Evolutionary conservation across 2,329 filamentous ascomycete species (phyloP).

Genomic region (Arthrinium puccinioides): DNA sequence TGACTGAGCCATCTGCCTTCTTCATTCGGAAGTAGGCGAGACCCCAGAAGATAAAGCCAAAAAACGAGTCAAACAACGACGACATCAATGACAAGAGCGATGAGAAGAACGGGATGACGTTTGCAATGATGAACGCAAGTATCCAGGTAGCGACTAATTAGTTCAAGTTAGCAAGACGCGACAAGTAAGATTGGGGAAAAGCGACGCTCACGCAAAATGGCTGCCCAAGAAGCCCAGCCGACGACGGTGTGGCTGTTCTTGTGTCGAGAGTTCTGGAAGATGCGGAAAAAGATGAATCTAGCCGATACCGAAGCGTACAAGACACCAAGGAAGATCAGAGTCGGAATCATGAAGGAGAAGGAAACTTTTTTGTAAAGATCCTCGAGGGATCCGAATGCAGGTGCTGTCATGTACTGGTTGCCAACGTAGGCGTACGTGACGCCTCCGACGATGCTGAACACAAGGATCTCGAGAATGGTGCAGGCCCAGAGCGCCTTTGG

Average conservation of each 20-base stretch:
- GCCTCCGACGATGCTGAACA: slow-evolving; percentile 76
- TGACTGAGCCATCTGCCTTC: slow-evolving; percentile 49
- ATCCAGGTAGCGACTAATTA: slow-evolving; percentile 62
- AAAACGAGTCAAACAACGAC: slow-evolving; percentile 88
- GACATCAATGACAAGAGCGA: slow-evolving; percentile 70
- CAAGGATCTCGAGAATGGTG: slow-evolving; percentile 78
- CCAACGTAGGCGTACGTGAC: slow-evolving; percentile 85
- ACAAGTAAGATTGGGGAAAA: slow-evolving; percentile 2
- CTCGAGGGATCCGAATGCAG: slow-evolving; percentile 78
- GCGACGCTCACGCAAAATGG: slow-evolving; percentile 51
- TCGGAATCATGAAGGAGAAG: slow-evolving; percentile 94
- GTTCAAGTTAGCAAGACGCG: slow-evolving; percentile 7
- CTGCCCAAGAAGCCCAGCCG: slow-evolving; percentile 74
- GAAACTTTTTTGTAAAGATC: slow-evolving; percentile 79
- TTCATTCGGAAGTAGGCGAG: slow-evolving; percentile 75
- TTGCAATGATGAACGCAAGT: slow-evolving; percentile 85
- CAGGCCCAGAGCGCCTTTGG: slow-evolving; percentile 89
- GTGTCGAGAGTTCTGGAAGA: slow-evolving; percentile 75
- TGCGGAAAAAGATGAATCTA: slow-evolving; percentile 85
- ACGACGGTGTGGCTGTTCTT: slow-evolving; percentile 72
- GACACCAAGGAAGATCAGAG: slow-evolving; percentile 84
- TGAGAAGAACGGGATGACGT: slow-evolving; percentile 90
- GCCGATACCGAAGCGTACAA: slow-evolving; percentile 86
- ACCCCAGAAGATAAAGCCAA: slow-evolving; percentile 94
- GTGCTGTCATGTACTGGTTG: slow-evolving; percentile 79